Base-by-base conservation (phyloP, 345 rosid genomes). In the Noccaea caerulescens region DNA sequence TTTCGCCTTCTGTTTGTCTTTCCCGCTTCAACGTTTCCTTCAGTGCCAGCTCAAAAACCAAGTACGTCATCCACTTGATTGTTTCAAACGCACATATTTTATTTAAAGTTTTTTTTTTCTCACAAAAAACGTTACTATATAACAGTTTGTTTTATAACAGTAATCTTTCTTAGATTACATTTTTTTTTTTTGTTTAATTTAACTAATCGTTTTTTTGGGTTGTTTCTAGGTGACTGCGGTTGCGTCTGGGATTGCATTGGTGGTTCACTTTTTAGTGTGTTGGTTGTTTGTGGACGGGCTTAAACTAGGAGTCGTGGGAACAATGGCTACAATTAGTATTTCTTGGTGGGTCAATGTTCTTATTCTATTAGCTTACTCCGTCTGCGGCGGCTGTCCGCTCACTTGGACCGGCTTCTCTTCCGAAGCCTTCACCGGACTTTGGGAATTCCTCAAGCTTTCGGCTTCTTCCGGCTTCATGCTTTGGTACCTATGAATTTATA, bases 401-500 rank as follows among this genome's bases (percentile, higher is more conserved):
- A 81, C 95, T 10, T 89, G 95, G 92, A 75, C 72, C 5, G 90
- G 95, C 33, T 84, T 78, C 47, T 86, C 92, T 1, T 5, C 54
- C 10, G 68, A 89, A 75, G 92, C 92, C 23, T 81, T 85, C 55
- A 68, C 74, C 11, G 88, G 83, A 0, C 80, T 89, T 7, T 80
- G 86, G 88, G 90, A 84, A 0, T 89, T 85, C 25, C 45, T 82
- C 2, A 81, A 84, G 55, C 82, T 86, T 6, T 89, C 92, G 6
- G 83, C 80, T 44, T 87, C 95, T 49, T 81, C 95, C 7, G 95
- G 95, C 1, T 82, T 89, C 74, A 89, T 89, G 95, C 83, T 89
- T 18, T 89, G 92, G 95, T 86, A 80, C 3, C 10, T 6, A 43
- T 16, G 14, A 10, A 7, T 30, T 36, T 1, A 14, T 23, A 13